phyloP scores from a whole-genome alignment of 1,284 basidiomycete species.

The Naganishia albida region DNA sequence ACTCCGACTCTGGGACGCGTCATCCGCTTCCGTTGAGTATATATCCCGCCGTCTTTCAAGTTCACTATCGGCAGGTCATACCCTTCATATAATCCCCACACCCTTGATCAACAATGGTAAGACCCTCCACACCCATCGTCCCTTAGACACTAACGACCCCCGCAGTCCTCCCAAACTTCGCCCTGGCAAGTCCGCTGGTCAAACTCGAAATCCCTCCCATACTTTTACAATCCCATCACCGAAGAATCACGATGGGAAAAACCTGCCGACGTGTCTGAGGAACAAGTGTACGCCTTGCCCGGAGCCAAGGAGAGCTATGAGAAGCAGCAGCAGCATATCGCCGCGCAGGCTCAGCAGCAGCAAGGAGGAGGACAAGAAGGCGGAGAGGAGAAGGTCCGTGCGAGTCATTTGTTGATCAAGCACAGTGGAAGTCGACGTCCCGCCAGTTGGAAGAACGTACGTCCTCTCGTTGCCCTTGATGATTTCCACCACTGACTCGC shows the following conservation, averaged over 20 bases:
- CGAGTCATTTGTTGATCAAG: constrained; percentile 93
- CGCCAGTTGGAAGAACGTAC: constrained; percentile 86
- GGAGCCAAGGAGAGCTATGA: constrained; percentile 63
- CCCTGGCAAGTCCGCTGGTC: constrained; percentile 82
- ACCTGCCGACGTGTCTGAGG: constrained; percentile 68
- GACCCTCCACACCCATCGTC: neutral
- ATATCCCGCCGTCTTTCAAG: neutral
- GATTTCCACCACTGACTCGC: neutral
- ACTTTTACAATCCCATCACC: constrained; percentile 80
- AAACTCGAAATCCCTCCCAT: constrained; percentile 73
- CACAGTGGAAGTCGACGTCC: constrained; percentile 83
- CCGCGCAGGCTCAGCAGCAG: constrained; percentile 28
- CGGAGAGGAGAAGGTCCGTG: constrained; percentile 68
- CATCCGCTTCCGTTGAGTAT: constrained; percentile 11
- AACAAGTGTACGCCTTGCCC: constrained; percentile 64
- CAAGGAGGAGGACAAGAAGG: constrained; percentile 24
- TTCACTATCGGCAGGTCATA: neutral
- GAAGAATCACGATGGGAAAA: constrained; percentile 79
- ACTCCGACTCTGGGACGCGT: constrained; percentile 11
- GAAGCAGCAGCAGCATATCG: constrained; percentile 22
- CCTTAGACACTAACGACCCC: neutral
- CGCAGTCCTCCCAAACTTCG: constrained; percentile 4
- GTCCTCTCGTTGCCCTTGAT: constrained; percentile 45
- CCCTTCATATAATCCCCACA: neutral
- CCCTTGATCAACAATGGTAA: neutral